Percentiles rank a stretch among this genome's conserved stretches.
phyloP scores from a whole-genome alignment of 176 grass and related monocot species.

The Thinopyrum elongatum region DNA sequence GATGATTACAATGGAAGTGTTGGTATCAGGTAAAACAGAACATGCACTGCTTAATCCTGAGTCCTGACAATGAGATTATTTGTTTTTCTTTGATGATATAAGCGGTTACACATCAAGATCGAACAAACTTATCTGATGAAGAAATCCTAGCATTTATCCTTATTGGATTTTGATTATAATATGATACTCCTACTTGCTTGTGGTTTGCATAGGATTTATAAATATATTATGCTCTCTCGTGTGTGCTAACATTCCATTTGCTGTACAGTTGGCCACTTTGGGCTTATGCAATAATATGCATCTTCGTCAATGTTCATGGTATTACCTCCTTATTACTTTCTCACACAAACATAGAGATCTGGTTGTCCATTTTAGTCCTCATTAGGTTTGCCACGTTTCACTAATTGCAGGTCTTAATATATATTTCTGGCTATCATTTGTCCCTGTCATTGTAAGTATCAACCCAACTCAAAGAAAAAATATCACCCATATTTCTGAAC shows the following conservation, averaged over 20 bases:
- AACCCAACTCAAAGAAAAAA: constrained; percentile 4
- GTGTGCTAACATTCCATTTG: constrained; percentile 36
- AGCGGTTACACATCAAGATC: not conserved
- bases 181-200: not conserved
- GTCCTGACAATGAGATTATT: not conserved
- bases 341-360: not conserved
- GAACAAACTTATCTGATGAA: not conserved
- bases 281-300: constrained; percentile 84
- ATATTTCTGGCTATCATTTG: constrained; percentile 96
- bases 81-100: not conserved
- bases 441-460: constrained; percentile 77
- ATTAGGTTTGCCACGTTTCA: not conserved
- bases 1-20: constrained; percentile 88
- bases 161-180: constrained; percentile 9
- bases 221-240: not conserved
- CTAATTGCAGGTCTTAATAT: constrained; percentile 87
- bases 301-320: constrained; percentile 91
- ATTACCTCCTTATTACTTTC: not conserved
- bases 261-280: constrained; percentile 89
- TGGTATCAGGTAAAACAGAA: constrained; percentile 76
- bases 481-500: not conserved
- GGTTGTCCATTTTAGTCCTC: not conserved
- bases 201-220: not conserved
- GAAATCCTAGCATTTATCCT: not conserved
- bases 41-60: not conserved